Conservation (phyloP, 306 rosid genomes). For the Sicyos baderoa region DNA sequence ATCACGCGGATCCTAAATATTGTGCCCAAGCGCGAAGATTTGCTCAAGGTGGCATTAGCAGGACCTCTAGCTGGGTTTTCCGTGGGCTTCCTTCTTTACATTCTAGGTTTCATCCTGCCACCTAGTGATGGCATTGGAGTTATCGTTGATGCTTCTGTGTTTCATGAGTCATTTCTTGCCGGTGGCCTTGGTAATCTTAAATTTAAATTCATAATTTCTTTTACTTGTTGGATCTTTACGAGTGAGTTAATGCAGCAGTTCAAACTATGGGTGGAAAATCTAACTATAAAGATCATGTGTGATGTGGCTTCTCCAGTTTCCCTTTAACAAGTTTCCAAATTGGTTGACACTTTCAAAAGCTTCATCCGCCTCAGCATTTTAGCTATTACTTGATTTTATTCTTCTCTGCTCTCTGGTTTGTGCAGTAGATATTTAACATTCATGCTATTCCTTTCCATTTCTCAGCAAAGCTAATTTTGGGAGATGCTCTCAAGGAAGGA, state of each 20-base stretch:
- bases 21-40: slow-evolving; percentile 85
- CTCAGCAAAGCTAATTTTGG: slow-evolving; percentile 84
- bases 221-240: neutral
- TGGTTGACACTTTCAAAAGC: neutral
- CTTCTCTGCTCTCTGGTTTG: neutral
- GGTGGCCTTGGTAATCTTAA: slow-evolving; percentile 74
- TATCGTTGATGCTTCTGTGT: slow-evolving; percentile 75
- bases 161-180: slow-evolving; percentile 89
- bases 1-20: slow-evolving; percentile 85
- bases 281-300: neutral
- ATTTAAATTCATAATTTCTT: slow-evolving; percentile 6
- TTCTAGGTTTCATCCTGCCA: slow-evolving; percentile 76
- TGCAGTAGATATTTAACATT: slow-evolving; percentile 1
- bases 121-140: slow-evolving; percentile 86
- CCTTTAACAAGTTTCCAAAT: neutral
- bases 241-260: neutral
- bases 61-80: slow-evolving; percentile 94
- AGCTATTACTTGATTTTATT: neutral
- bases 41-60: slow-evolving; percentile 83
- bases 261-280: neutral
- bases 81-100: slow-evolving; percentile 68
- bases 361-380: neutral
- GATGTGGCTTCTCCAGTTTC: slow-evolving; percentile 12
- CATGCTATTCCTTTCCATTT: slow-evolving; percentile 20
- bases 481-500: slow-evolving; percentile 76